Evolutionary conservation across 306 rosid species (phyloP), one percentile per base, ranked within the genome.

Genomic region (Luffa acutangula): DNA sequence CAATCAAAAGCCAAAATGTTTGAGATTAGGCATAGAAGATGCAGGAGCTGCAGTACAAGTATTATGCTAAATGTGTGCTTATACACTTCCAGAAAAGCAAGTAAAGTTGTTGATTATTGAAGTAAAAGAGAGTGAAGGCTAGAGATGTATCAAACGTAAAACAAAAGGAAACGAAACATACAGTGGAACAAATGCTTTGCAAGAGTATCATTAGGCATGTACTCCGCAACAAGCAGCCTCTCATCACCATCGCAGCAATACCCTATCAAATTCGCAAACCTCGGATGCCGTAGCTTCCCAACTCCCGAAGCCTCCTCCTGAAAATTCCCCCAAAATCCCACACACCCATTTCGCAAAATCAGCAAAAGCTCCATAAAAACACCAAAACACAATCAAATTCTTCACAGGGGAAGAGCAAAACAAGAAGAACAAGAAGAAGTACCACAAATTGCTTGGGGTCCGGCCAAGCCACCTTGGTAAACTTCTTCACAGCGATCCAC

Each of bases 151-250:
- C 42, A 62, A 72, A 33, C 9, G 20, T 37, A 56, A 60, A 34
- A 10, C 5, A 20, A 45, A 59, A 65, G n/a, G 20, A 52, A 56
- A 43, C 5, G 41, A 52, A 43, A 78, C 92, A 74, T 90, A 90
- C 99, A 96, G 87, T 93, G 99, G 82, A 96, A 96, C 34, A 96
- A 89, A 89, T 96, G 99, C 87, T 96, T 96, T 4, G 99, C 98
- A 46, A 96, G 96, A 81, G 98, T 93, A 83, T 96, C 98, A 78
- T 93, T 91, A 33, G 99, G 99, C 97, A 95, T 93, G 86, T 80
- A 93, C 86, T 95, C 97, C 3, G 99, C 98, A 81, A 96, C 98
- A 41, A 96, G 99, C 41, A 96, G 90, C 79, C 99, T 90, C 88
- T 96, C 97, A 78, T 96, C 98, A 17, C 91, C 94, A 77, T 96